phyloP scores from a whole-genome alignment of 257 asterid genomes.

The Jaltomata sinuosa region DNA sequence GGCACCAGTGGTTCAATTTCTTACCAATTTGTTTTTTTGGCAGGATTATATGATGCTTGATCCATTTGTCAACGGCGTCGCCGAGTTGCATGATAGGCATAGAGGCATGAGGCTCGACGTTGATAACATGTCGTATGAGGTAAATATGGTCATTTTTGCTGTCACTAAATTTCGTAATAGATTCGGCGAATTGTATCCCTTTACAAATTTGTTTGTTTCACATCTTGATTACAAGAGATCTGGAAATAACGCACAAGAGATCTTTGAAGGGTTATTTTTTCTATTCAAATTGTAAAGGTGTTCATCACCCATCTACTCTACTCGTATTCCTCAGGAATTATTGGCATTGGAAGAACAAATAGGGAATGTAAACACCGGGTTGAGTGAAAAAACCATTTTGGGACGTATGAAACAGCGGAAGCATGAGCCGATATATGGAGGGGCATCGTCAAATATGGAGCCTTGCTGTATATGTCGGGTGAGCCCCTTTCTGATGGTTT shows the following conservation, averaged over 20 bases:
- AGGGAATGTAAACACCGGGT: constrained; percentile 80
- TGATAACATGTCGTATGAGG: constrained; percentile 95
- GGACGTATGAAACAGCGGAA: constrained; percentile 41
- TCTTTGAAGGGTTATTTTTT: neutral
- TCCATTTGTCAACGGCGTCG: constrained; percentile 44
- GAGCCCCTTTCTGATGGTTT: neutral
- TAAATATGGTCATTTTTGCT: constrained; percentile 9
- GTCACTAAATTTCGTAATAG: neutral
- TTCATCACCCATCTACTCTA: neutral
- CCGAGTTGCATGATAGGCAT: constrained; percentile 76
- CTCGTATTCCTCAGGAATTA: constrained; percentile 46
- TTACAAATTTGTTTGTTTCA: neutral
- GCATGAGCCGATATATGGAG: constrained; percentile 6
- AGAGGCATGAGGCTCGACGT: constrained; percentile 90
- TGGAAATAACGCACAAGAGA: neutral
- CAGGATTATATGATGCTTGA: constrained; percentile 66
- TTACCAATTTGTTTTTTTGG: neutral
- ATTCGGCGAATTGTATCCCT: neutral
- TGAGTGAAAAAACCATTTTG: constrained; percentile 47
- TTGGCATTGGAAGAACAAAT: constrained; percentile 87
- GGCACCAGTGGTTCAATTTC: neutral
- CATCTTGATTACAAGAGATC: neutral
- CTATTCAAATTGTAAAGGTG: neutral
- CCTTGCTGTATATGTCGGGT: constrained; percentile 95
- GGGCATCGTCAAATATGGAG: constrained; percentile 31